phyloP scores from a whole-genome alignment of 306 rosid species.

The Datisca glomerata region DNA sequence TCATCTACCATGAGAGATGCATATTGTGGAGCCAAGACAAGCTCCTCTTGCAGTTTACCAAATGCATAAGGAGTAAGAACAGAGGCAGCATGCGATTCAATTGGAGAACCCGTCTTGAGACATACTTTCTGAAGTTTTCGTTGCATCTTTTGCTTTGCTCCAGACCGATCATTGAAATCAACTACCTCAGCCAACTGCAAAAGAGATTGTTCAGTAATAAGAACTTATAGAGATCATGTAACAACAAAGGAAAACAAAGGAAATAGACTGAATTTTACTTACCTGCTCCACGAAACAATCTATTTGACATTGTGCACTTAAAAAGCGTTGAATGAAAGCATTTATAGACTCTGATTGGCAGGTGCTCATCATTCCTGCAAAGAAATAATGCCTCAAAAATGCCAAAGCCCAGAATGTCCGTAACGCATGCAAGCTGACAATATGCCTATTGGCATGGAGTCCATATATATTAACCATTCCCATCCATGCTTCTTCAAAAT shows the following conservation, averaged over 20 bases:
- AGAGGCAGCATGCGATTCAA: slow-evolving; percentile 77
- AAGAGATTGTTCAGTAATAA: slow-evolving; percentile 5
- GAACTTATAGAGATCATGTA: slow-evolving; percentile 1
- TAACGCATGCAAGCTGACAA: slow-evolving; percentile 56
- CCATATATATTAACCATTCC: slow-evolving; percentile 59
- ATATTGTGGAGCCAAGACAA: slow-evolving; percentile 73
- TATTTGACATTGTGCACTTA: slow-evolving; percentile 56
- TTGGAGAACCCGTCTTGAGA: slow-evolving; percentile 82
- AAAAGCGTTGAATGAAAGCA: slow-evolving; percentile 63
- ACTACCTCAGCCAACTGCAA: slow-evolving; percentile 51
- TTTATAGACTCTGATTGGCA: slow-evolving; percentile 44
- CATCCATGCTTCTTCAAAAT: slow-evolving; percentile 69
- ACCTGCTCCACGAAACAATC: slow-evolving; percentile 55
- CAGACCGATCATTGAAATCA: slow-evolving; percentile 54
- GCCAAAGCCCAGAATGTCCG: slow-evolving; percentile 73
- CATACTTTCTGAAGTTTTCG: slow-evolving; percentile 50
- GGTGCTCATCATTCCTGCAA: slow-evolving; percentile 58
- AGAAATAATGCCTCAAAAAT: slow-evolving; percentile 64
- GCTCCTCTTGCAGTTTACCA: slow-evolving; percentile 74
- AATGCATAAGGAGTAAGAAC: slow-evolving; percentile 70
- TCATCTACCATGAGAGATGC: slow-evolving; percentile 62
- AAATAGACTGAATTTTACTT: slow-evolving; percentile 24
- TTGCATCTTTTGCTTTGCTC: slow-evolving; percentile 63
- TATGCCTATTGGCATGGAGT: slow-evolving; percentile 61
- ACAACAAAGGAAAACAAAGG: too few species aligned